Evolutionary conservation across 345 rosid species (phyloP), one percentile per base, ranked within the genome.

Genomic region (Aquilaria sinensis): DNA sequence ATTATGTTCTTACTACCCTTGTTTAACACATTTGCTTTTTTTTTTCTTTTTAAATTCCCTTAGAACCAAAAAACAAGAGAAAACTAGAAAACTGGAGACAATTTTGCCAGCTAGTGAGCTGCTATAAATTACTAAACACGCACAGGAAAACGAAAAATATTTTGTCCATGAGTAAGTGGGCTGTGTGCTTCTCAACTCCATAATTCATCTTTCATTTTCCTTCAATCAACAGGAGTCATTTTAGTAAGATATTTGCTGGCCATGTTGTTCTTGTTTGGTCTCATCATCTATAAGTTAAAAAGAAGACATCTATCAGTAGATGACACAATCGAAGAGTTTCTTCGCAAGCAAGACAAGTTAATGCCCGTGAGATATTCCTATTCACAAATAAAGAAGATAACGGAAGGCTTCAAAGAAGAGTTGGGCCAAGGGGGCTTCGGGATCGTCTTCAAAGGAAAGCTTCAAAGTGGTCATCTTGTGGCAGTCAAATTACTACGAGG

Each of bases 351-450:
- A 46, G 31, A 31, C 9, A 48, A 66, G 34, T 60, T 68, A 5
- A 47, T 53, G 29, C 70, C 75, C 1, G 65, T 64, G 30, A 62
- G 66, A 11, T 47, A 60, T 61, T 48, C 56, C 0, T 71, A 60
- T 13, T 53, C 14, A 4, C 67, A 71, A 10, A 60, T 33, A 61
- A 61, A 61, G 62, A 57, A 29, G 45, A 50, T 16, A 58, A 61
- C 56, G 2, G 54, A 15, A 32, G 4, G 14, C 31, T 61, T 61
- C 11, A 61, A 61, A 48, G 4, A 50, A 1, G 33, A 61, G 13
- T n/a, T 61, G 34, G 64, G 64, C 4, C 45, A 61, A 29, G 62
- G 62, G 0, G 64, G 63, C 0, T 60, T 1, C 29, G 63, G 52
- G 8, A 47, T 29, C 0, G 63, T 60, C 9, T 60, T 47, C 32